Base-by-base conservation (phyloP, 306 rosid genomes). In the Boehmeria nivea region DNA sequence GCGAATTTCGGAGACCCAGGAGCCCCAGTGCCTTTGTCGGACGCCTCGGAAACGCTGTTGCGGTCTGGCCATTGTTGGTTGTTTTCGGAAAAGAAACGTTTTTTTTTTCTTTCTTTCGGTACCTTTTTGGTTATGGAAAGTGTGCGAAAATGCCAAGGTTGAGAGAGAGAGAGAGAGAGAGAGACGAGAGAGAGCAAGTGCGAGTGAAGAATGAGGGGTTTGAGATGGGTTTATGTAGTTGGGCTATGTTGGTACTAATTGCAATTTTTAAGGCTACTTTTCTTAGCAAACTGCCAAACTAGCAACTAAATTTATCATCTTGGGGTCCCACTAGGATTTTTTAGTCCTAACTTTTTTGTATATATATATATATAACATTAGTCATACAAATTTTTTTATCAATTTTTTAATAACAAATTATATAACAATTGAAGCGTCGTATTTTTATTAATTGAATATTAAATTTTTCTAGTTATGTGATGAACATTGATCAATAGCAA, bases 1-100 rank as follows among this genome's bases (percentile, higher is more conserved):
- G 34, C 98, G 90, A 66, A 91, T 91, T 72, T 91, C 98, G 0
- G 98, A 91, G 59, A 91, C 98, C 98, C 98, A 91, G 46, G 98
- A 91, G 52, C 98, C 98, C 98, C 98, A 91, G 24, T 91, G 98
- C 81, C 98, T 79, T 67, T 91, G 98, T 69, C 96, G 83, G 46
- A 91, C 98, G 12, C 98, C 98, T 73, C 98, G 83, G 53, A 70
- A 91, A 44, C 96, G 76, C 66, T 91, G 98, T 73, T 84, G 96
- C 26, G 94, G 83, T 69, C 98, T 84, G 12, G 89, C 95, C 98
- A 91, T 91, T 65, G 65, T 51, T 8, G 69, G 8, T 45, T n/a
- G n/a, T n/a, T n/a, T n/a, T 51, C n/a, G 39, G 38, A 14, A 27
- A 54, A 56, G 44, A 50, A 77, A 72, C 72, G 31, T 57, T 53